Conservation (phyloP, 192 early-diverging fungal species). For the Podila verticillata region DNA sequence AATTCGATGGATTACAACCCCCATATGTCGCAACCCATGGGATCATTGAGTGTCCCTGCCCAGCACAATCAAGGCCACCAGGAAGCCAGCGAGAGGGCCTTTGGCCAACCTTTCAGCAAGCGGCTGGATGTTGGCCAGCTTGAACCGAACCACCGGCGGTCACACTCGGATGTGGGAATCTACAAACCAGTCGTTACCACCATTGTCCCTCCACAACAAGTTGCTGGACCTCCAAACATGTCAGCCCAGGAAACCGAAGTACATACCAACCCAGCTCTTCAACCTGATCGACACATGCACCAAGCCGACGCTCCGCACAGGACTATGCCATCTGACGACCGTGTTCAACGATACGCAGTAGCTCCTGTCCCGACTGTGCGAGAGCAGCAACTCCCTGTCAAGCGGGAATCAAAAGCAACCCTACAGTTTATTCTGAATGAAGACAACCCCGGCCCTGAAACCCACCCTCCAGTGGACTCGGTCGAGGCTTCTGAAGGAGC, state of each 20-base stretch:
- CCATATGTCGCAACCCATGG: slow-evolving; percentile 4
- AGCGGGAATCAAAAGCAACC: slow-evolving; percentile 27
- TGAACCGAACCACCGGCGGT: slow-evolving; percentile 27
- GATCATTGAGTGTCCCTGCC: not conserved
- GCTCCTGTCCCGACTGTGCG: not conserved
- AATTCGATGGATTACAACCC: slow-evolving; percentile 30
- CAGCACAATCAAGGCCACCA: slow-evolving; percentile 4
- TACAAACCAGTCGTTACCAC: slow-evolving; percentile 10
- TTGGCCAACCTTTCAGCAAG: slow-evolving; percentile 22
- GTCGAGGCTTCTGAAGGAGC: not conserved
- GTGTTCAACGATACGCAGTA: not conserved
- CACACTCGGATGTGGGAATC: slow-evolving; percentile 31
- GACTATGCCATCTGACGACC: not conserved
- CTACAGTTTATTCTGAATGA: slow-evolving; percentile 49
- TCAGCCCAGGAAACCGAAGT: not conserved
- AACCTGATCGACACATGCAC: not conserved
- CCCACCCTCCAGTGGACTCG: not conserved
- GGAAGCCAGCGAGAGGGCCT: slow-evolving; percentile 12
- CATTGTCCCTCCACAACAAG: slow-evolving; percentile 15
- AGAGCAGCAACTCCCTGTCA: not conserved
- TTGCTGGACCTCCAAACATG: not conserved
- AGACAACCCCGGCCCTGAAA: slow-evolving; percentile 22
- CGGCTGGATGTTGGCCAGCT: slow-evolving; percentile 31
- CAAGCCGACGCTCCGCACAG: not conserved
- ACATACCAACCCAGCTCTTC: too few relatives aligned